A percentile compares a stretch with the other conserved stretches of the same genome.
Conservation (phyloP, 768 basidiomycete species). For the Russula foetens region DNA sequence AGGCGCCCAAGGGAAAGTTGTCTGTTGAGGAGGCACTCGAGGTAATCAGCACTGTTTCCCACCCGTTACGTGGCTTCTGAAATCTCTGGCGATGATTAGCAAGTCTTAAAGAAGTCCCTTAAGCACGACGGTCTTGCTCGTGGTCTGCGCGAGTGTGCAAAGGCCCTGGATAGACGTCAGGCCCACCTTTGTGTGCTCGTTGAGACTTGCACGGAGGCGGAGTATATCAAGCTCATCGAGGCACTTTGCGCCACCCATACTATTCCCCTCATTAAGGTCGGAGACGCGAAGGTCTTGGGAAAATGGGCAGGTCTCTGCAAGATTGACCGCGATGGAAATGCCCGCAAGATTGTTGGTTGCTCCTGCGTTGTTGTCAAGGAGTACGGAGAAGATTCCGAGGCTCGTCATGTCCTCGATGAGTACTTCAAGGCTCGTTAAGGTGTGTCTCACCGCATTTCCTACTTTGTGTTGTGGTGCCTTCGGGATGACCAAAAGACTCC, state of each 20-base stretch:
- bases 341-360: conserved; percentile 91
- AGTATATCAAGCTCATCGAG: conserved; percentile 99
- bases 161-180: conserved; percentile 97
- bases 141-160: conserved; percentile 94
- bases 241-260: conserved; percentile 99
- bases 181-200: conserved; percentile 98
- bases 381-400: conserved; percentile 92
- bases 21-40: conserved; percentile 93
- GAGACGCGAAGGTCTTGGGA: conserved; percentile 95
- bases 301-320: conserved; percentile 99
- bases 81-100: conserved; percentile 36
- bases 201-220: conserved; percentile 97
- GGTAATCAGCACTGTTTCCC: conserved; percentile 33
- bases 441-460: conserved; percentile 23
- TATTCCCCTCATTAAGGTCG: conserved; percentile 99
- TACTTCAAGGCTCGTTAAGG: conserved; percentile 93
- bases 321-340: conserved; percentile 98
- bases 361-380: conserved; percentile 97
- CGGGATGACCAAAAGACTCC: conserved; percentile 88
- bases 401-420: conserved; percentile 85
- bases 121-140: conserved; percentile 98
- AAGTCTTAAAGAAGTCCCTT: conserved; percentile 98
- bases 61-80: background rate
- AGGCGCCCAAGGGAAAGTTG: conserved; percentile 92
- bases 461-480: background rate